Base-by-base conservation (phyloP, 129 eudicot species). In the Arctium lappa region DNA sequence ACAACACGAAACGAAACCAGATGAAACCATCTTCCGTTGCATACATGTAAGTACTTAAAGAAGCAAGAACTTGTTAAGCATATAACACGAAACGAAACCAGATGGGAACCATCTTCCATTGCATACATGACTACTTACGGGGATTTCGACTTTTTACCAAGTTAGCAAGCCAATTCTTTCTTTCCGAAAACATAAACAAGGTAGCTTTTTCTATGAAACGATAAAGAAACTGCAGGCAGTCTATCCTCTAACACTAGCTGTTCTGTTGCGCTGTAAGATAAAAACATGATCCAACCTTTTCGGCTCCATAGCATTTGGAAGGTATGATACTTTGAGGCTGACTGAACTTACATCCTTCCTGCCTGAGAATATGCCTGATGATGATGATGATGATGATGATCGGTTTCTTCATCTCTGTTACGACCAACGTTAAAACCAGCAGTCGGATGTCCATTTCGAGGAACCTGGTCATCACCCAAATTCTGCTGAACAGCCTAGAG, bases 401-500 rank as follows among this genome's bases (percentile, higher is more conserved):
- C 68, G 8, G 33, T 75, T 83, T 63, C 71, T 74, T 89, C 86
- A 80, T 81, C 84, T 80, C 82, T 62, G 62, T 70, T 38, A 69
- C 63, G 71, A 40, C 69, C 84, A n/a, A 73, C 73, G 5, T 27
- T 78, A 60, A 80, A 74, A 70, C 76, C 83, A 44, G 82, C 85
- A 44, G 82, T 72, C 75, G 75, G 81, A 73, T 77, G 83, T 80
- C 82, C 90, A 11, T 78, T 79, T 36, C 74, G 74, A 10, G 88
- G 80, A 18, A 69, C 87, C 78, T 84, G 93, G 80, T 81, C 91
- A 10, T 92, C 94, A 33, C 82, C 85, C 72, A 90, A 15, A 77
- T 93, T 95, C 81, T 89, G 97, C 83, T 95, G 97, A 73, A 95
- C 87, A 72, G 98, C 97, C 99, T 94, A 78, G 33, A 39, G 18